Evolutionary conservation across 1,284 basidiomycete species (phyloP), one percentile per base, ranked within the genome.

Genomic region (Fomitopsis betulina): DNA sequence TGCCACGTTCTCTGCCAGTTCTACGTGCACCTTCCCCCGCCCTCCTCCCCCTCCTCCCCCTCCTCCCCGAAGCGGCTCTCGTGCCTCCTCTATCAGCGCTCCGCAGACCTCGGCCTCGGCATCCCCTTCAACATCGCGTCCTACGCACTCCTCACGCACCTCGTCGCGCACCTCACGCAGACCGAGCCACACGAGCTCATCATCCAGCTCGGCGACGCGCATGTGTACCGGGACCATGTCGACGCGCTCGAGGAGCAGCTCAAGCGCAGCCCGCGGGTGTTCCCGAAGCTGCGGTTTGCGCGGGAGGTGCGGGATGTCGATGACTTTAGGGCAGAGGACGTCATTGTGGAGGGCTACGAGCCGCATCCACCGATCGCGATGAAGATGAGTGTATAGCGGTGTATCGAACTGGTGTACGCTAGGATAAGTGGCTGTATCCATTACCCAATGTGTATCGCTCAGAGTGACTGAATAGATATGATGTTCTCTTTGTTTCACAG

Each of bases 1-100:
- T 99, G 96, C 73, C 97, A 99, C 76, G 91, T 98, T 85, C 89
- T 99, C 72, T 97, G 94, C 76, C 96, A 99, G 71, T 99, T 99
- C 82, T 98, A 94, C 77, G 96, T 99, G 38, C 90, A 93, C 65
- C 85, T 96, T 33, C 88, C 93, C 0, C 74, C 82, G 9, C 67
- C 77, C 2, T 64, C 70, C 35, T 65, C 76, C 13, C 75, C 77
- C 2, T 64, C 70, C 35, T 65, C 76, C 13, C 75, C 83, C 7
- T 73, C 77, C n/a, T 71, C 71, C 5, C 87, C 86, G 62, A 90
- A 89, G 1, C 85, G 84, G 62, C 86, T 99, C 38, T 94, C 91
- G 15, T 98, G 96, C 72, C 82, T 98, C 55, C 97, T 99, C 94
- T 98, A 92, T 77, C 96, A 99, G 72, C 92, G 97, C 45, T 98